Percentiles rank a stretch among this genome's conserved stretches.
phyloP scores from a whole-genome alignment of 331 rosid genomes.

The Dryas integrifolia region DNA sequence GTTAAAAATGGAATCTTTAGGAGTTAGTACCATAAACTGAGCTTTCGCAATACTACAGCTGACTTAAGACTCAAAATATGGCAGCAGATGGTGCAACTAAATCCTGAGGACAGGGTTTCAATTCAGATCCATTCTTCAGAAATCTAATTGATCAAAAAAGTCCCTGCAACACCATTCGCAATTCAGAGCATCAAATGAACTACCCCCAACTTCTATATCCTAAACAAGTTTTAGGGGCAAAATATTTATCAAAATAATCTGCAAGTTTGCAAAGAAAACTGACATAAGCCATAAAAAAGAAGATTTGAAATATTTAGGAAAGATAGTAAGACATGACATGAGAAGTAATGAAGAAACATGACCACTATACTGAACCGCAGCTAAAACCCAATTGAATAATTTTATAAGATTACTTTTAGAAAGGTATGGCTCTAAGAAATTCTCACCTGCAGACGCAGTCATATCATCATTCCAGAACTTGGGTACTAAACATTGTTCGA shows the following conservation, averaged over 20 bases:
- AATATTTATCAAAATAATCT: background rate
- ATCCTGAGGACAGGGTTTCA: conserved; percentile 43
- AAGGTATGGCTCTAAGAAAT: conserved; percentile 26
- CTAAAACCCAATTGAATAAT: background rate
- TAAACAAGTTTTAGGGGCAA: conserved; percentile 7
- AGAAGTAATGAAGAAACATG: background rate
- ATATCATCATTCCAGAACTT: conserved; percentile 22
- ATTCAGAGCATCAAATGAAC: conserved; percentile 47
- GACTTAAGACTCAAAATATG: conserved; percentile 40
- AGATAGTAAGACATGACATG: background rate
- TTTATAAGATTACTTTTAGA: background rate
- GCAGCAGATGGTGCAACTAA: conserved; percentile 39
- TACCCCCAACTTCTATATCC: conserved; percentile 10
- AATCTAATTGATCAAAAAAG: conserved; percentile 36
- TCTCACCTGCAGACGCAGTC: conserved; percentile 45
- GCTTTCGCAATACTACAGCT: conserved; percentile 41
- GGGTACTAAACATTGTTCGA: conserved; percentile 23
- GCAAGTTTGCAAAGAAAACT: conserved; percentile 2
- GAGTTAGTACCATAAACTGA: conserved; percentile 38
- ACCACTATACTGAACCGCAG: background rate
- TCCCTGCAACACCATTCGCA: conserved; percentile 50
- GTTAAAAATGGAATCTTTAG: conserved; percentile 40
- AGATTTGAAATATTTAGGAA: background rate
- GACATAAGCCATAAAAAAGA: background rate
- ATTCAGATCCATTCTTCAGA: conserved; percentile 31